Evolutionary conservation across 371 early-diverging fungal species (phyloP).

Genomic region (Circinella minor): DNA sequence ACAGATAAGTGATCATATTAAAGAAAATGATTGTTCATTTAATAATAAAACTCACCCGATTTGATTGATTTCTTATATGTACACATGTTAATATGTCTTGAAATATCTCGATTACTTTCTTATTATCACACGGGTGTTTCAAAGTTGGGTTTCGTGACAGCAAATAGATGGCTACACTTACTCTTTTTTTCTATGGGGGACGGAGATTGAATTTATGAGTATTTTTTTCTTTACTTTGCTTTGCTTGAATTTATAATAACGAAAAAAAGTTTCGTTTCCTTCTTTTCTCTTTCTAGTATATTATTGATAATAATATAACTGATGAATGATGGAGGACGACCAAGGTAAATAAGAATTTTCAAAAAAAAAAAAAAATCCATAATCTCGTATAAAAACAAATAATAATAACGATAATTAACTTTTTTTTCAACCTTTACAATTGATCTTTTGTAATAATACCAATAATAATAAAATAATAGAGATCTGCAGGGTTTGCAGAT

Average conservation of each 20-base stretch:
- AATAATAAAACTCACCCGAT: too few species aligned
- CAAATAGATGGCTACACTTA: too few species aligned
- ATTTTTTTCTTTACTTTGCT: background rate
- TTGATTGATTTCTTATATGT: too few species aligned
- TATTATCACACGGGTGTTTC: too few species aligned
- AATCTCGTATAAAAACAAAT: background rate
- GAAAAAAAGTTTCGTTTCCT: background rate
- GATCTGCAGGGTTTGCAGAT: conserved; percentile 90
- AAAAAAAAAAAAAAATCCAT: background rate
- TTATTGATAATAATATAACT: conserved; percentile 6
- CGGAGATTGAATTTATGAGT: too few species aligned
- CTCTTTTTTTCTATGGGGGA: too few species aligned
- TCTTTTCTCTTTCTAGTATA: background rate
- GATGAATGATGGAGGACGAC: conserved; percentile 31
- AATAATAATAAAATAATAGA: conserved; percentile 29
- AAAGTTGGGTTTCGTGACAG: too few species aligned
- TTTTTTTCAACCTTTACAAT: background rate
- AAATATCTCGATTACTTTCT: too few species aligned
- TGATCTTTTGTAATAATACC: background rate
- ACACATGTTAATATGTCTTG: too few species aligned
- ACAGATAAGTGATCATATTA: too few species aligned
- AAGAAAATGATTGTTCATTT: too few species aligned
- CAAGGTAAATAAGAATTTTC: conserved; percentile 19
- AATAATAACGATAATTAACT: too few species aligned
- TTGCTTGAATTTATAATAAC: background rate